A percentile compares a stretch with the other conserved stretches of the same genome.
Conservation (phyloP, 495 filamentous ascomycete species). For the Podospora conica region DNA sequence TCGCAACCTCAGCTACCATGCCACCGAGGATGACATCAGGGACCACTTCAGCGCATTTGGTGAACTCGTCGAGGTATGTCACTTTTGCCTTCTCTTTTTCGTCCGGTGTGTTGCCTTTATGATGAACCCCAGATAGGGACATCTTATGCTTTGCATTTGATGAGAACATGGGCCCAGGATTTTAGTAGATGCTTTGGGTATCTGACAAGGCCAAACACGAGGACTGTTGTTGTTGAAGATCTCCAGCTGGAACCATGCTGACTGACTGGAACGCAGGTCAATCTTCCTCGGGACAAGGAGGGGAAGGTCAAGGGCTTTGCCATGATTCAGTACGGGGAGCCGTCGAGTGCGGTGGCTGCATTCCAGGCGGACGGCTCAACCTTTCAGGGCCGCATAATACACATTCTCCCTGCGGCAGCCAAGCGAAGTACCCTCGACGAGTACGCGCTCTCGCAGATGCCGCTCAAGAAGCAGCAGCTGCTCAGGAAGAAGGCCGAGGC, state of each 20-base stretch:
- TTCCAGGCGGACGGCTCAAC: conserved; percentile 72
- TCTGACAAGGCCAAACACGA: conserved; percentile 36
- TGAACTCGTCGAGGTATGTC: conserved; percentile 77
- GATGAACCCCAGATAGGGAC: conserved; percentile 99
- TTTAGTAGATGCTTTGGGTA: conserved; percentile 59
- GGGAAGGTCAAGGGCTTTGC: conserved; percentile 80
- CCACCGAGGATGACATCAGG: conserved; percentile 70
- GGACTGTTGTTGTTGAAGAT: conserved; percentile 19
- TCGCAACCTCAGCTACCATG: conserved; percentile 78
- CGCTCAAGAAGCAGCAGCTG: conserved; percentile 87
- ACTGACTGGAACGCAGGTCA: conserved; percentile 55
- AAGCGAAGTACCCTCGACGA: conserved; percentile 85
- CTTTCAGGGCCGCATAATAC: conserved; percentile 87
- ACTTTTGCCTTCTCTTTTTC: conserved; percentile 17
- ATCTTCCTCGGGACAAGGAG: conserved; percentile 64
- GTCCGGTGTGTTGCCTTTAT: conserved; percentile 40
- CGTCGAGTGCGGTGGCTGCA: conserved; percentile 67
- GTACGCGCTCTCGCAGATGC: conserved; percentile 77
- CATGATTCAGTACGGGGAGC: conserved; percentile 68
- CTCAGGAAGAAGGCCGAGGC: conserved; percentile 77
- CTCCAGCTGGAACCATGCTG: conserved; percentile 10
- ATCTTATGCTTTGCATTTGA: conserved; percentile 73
- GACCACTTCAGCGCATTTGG: conserved; percentile 65
- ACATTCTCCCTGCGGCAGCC: conserved; percentile 73
- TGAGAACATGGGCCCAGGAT: conserved; percentile 54